A percentile compares a stretch with the other conserved stretches of the same genome.
phyloP scores from a whole-genome alignment of 2,329 filamentous ascomycete genomes.

The Cytospora piceae region DNA sequence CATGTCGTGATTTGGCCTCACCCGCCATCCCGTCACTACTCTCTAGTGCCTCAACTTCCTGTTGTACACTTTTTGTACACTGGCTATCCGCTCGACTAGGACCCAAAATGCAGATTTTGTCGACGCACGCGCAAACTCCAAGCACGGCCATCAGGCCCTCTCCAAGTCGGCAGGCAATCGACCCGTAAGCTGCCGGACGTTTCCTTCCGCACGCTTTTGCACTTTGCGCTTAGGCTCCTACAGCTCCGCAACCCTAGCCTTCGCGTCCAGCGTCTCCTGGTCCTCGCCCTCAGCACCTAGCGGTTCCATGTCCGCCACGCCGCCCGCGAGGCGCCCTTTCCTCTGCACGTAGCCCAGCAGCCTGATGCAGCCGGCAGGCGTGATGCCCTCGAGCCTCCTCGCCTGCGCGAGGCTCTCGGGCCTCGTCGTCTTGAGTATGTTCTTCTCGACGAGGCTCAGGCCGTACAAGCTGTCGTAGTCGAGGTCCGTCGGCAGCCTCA shows the following conservation, averaged over 20 bases:
- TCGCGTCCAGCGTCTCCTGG: conserved; percentile 45
- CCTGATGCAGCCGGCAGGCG: conserved; percentile 61
- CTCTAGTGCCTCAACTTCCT: too few relatives aligned
- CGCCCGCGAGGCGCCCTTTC: neutral
- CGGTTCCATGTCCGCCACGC: conserved; percentile 16
- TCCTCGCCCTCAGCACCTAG: conserved; percentile 39
- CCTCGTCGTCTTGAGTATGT: conserved; percentile 67
- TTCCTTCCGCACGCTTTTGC: too few relatives aligned
- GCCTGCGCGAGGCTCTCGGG: conserved; percentile 91
- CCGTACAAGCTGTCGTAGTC: conserved; percentile 77
- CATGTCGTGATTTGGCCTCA: too few relatives aligned
- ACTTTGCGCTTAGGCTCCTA: conserved; percentile 14
- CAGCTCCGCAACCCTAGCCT: conserved; percentile 44
- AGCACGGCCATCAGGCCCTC: too few relatives aligned
- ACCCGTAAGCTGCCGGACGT: too few relatives aligned
- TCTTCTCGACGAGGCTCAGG: conserved; percentile 78
- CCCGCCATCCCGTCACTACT: too few relatives aligned
- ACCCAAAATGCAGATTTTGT: too few relatives aligned
- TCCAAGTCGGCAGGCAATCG: neutral
- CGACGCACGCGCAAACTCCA: too few relatives aligned
- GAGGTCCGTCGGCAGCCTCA: conserved; percentile 72
- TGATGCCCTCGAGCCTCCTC: conserved; percentile 79
- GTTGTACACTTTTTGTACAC: too few relatives aligned
- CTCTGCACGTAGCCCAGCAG: conserved; percentile 63
- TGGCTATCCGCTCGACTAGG: too few relatives aligned